phyloP scores from a whole-genome alignment of 495 filamentous ascomycete species.

The Cenococcum geophilum region DNA sequence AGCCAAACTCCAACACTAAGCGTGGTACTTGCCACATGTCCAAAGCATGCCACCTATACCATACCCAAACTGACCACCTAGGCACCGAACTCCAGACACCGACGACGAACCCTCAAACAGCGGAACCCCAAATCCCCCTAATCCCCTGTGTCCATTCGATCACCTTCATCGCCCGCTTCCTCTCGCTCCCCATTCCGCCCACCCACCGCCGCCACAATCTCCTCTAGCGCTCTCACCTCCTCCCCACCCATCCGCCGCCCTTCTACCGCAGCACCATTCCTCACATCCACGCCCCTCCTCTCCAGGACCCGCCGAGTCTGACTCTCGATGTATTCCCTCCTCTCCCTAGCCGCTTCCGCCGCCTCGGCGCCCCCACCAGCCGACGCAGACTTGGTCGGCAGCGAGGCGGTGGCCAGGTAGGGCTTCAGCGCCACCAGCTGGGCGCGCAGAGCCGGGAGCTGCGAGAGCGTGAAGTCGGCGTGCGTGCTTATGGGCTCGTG shows the following conservation, averaged over 20 bases:
- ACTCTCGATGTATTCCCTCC: constrained; percentile 37
- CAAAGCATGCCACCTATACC: no score
- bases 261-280: constrained; percentile 21
- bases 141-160: constrained; percentile 6
- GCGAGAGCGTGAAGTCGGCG: constrained; percentile 70
- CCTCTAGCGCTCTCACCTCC: constrained; percentile 38
- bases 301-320: constrained; percentile 34
- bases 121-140: not conserved
- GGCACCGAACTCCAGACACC: not conserved
- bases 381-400: constrained; percentile 24
- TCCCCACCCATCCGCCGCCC: constrained; percentile 32
- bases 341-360: constrained; percentile 25
- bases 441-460: constrained; percentile 69
- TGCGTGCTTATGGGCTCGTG: constrained; percentile 59
- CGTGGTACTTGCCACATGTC: no score
- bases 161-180: constrained; percentile 10
- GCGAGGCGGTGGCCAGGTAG: constrained; percentile 24
- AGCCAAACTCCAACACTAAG: no score
- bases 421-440: constrained; percentile 58
- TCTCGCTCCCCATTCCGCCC: constrained; percentile 10
- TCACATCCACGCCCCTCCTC: constrained; percentile 33
- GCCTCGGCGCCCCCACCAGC: constrained; percentile 11
- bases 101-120: not conserved
- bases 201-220: constrained; percentile 28
- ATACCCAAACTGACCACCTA: not conserved